Evolutionary conservation across 2,329 filamentous ascomycete genomes (phyloP).

Genomic region (Botrytis galanthina): DNA sequence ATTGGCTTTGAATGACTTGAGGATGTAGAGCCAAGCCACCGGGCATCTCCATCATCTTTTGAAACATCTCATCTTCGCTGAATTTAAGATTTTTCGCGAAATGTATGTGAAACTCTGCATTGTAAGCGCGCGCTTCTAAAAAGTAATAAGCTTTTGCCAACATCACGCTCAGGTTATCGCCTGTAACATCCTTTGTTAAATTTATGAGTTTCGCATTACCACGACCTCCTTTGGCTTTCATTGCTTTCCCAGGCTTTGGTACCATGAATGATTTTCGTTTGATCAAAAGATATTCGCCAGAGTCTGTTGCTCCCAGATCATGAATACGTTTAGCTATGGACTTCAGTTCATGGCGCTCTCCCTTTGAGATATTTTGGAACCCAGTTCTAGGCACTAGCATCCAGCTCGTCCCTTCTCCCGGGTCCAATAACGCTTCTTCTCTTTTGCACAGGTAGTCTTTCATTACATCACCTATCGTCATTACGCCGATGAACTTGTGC

Average conservation of each 20-base stretch:
- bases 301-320: neutral
- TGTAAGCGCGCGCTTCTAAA: neutral
- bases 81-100: neutral
- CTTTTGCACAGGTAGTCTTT: neutral
- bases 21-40: constrained; percentile 14
- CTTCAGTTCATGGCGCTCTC: neutral
- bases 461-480: neutral
- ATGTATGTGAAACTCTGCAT: constrained; percentile 10
- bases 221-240: neutral
- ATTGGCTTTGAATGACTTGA: constrained; percentile 1
- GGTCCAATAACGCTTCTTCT: neutral
- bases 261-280: constrained; percentile 12
- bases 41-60: neutral
- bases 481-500: neutral
- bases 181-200: neutral
- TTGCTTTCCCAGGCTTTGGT: neutral
- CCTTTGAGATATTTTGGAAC: neutral
- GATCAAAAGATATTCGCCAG: constrained; percentile 4
- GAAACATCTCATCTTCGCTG: neutral
- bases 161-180: neutral
- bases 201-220: constrained; percentile 5
- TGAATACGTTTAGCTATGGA: neutral
- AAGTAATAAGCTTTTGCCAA: constrained; percentile 4
- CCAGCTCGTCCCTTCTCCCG: neutral
- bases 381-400: constrained; percentile 8